Evolutionary conservation across 1,284 basidiomycete genomes (phyloP).

Genomic region (Moesziomyces sp.): DNA sequence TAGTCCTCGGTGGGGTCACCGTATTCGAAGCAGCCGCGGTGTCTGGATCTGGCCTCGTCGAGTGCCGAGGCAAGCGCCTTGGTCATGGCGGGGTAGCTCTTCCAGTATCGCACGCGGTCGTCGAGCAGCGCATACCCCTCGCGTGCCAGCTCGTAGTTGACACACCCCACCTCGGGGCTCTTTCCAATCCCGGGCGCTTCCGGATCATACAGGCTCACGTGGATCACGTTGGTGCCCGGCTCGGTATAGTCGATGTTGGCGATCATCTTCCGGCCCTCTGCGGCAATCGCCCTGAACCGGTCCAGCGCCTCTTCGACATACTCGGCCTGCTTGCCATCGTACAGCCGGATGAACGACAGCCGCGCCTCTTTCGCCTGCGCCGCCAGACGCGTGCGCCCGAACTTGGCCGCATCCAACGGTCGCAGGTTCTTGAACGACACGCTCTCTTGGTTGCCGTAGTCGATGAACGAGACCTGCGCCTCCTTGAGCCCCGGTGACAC

Average conservation of each 20-base stretch:
- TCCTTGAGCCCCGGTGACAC: constrained; percentile 42
- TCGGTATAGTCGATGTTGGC: constrained; percentile 61
- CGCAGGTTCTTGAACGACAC: constrained; percentile 49
- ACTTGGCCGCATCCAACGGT: constrained; percentile 50
- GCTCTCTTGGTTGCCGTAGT: constrained; percentile 59
- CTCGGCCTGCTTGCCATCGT: constrained; percentile 52
- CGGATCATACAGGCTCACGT: constrained; percentile 61
- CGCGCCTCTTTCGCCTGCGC: constrained; percentile 53
- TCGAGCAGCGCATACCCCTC: constrained; percentile 59
- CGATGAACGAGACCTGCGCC: constrained; percentile 51
- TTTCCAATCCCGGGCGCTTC: constrained; percentile 36
- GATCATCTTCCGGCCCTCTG: constrained; percentile 60
- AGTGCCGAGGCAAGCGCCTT: constrained; percentile 39
- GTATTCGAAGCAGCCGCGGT: constrained; percentile 57
- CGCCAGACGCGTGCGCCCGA: constrained; percentile 47
- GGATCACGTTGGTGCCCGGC: constrained; percentile 30
- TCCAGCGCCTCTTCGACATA: constrained; percentile 60
- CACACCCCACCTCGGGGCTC: constrained; percentile 46
- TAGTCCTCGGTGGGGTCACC: constrained; percentile 55
- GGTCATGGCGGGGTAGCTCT: constrained; percentile 42
- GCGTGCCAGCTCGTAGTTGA: constrained; percentile 53
- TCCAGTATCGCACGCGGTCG: constrained; percentile 52
- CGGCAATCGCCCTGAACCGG: constrained; percentile 50
- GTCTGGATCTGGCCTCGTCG: constrained; percentile 46
- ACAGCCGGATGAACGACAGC: constrained; percentile 57